Evolutionary conservation across 1,139 yeast genomes (phyloP).

Genomic region (Kazachstania sp.): DNA sequence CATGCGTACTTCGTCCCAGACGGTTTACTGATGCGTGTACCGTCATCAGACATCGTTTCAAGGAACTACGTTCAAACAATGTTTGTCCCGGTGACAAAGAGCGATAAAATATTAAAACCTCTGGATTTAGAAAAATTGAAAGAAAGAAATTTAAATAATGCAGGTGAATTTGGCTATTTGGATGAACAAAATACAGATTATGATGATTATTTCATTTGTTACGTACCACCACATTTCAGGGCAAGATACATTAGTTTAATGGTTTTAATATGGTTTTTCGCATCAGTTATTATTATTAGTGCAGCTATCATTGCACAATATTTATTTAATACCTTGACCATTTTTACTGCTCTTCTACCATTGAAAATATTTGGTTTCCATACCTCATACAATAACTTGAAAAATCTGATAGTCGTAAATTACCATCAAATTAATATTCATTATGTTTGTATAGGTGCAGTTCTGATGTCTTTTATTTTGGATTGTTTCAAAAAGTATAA

Average conservation of each 20-base stretch:
- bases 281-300: conserved; percentile 42
- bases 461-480: conserved; percentile 13
- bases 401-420: background rate
- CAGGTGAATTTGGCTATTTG: conserved; percentile 47
- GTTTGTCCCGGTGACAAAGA: conserved; percentile 76
- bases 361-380: conserved; percentile 8
- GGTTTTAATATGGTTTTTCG: conserved; percentile 59
- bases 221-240: conserved; percentile 75
- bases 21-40: conserved; percentile 80
- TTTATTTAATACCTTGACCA: conserved; percentile 33
- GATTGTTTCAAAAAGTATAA: conserved; percentile 14
- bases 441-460: conserved; percentile 21
- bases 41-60: conserved; percentile 69
- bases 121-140: conserved; percentile 33
- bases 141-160: conserved; percentile 26
- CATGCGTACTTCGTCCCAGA: conserved; percentile 59
- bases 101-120: conserved; percentile 54
- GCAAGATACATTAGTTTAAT: conserved; percentile 50
- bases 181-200: conserved; percentile 42
- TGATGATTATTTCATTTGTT: conserved; percentile 65
- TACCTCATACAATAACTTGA: background rate
- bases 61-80: conserved; percentile 53
- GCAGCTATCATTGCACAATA: conserved; percentile 33
- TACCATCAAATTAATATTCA: conserved; percentile 16
- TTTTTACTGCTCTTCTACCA: conserved; percentile 7